phyloP scores from a whole-genome alignment of 2,329 filamentous ascomycete genomes.

The Penicillium vulpinum region DNA sequence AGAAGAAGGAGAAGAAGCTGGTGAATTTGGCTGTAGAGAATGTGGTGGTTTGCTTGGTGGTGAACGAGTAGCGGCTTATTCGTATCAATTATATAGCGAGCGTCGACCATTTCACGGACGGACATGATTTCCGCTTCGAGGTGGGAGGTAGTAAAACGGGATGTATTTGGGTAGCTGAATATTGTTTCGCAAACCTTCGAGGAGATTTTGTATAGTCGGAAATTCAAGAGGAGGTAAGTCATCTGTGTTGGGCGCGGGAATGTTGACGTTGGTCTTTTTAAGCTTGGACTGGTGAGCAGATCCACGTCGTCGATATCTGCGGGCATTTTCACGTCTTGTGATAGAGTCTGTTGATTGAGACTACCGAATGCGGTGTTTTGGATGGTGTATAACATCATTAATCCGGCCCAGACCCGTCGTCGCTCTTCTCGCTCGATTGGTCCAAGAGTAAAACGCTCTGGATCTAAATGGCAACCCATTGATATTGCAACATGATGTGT shows the following conservation, averaged over 20 bases:
- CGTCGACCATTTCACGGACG: conserved; percentile 34
- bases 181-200: conserved; percentile 39
- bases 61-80: conserved; percentile 31
- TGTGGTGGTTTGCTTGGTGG: conserved; percentile 43
- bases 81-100: conserved; percentile 30
- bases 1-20: conserved; percentile 42
- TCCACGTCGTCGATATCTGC: conserved; percentile 41
- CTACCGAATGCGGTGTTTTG: conserved; percentile 42
- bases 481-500: conserved; percentile 44
- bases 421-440: conserved; percentile 42
- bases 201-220: conserved; percentile 39
- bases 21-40: conserved; percentile 43
- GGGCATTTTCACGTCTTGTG: conserved; percentile 34
- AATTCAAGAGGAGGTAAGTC: conserved; percentile 43
- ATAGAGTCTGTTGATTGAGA: conserved; percentile 30
- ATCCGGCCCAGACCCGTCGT: conserved; percentile 41
- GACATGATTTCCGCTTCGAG: conserved; percentile 34
- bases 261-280: conserved; percentile 16
- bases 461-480: conserved; percentile 46
- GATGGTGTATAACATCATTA: conserved; percentile 44
- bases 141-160: conserved; percentile 21
- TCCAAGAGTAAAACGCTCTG: conserved; percentile 37
- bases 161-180: conserved; percentile 29
- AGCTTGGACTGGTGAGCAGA: conserved; percentile 28
- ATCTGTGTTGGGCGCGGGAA: conserved; percentile 40